A percentile compares a stretch with the other conserved stretches of the same genome.
Evolutionary conservation across 2,329 filamentous ascomycete genomes (phyloP).

Genomic region (Cordyceps tenuipes): DNA sequence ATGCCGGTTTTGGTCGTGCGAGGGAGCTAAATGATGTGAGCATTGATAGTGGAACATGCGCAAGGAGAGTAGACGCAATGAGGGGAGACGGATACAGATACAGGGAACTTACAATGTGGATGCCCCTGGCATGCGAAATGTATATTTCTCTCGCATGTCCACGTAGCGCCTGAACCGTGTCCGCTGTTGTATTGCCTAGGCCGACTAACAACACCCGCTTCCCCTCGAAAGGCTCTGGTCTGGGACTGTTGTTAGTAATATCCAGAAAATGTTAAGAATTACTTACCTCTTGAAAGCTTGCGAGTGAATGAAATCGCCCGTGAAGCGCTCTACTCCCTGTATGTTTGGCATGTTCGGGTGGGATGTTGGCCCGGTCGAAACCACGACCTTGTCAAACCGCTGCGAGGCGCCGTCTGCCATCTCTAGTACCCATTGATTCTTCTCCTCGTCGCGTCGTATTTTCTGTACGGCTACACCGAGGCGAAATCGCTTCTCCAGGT

Average conservation of each 20-base stretch:
- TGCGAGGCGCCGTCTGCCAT: slow-evolving; percentile 16
- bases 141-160: slow-evolving; percentile 30
- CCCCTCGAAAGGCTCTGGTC: slow-evolving; percentile 26
- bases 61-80: no score
- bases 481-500: slow-evolving; percentile 18
- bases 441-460: slow-evolving; percentile 16
- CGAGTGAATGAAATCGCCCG: slow-evolving; percentile 31
- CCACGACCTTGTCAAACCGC: slow-evolving; percentile 30
- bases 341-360: slow-evolving; percentile 28
- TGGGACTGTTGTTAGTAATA: not conserved
- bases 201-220: slow-evolving; percentile 37
- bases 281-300: slow-evolving; percentile 25
- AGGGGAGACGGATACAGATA: slow-evolving; percentile 12
- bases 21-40: slow-evolving; percentile 17
- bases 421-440: slow-evolving; percentile 21
- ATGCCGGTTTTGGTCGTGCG: slow-evolving; percentile 23
- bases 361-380: slow-evolving; percentile 27
- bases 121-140: slow-evolving; percentile 32
- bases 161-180: slow-evolving; percentile 24
- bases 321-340: slow-evolving; percentile 27
- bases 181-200: slow-evolving; percentile 29
- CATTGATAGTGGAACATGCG: not conserved
- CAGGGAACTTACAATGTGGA: slow-evolving; percentile 12
- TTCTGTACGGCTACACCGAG: slow-evolving; percentile 18
- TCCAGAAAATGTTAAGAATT: not conserved